These are phyloP conservation scores for Eucalyptus microcorys DNA, from an alignment of 345 rosid species.

Conservation along the genomic window DNA sequence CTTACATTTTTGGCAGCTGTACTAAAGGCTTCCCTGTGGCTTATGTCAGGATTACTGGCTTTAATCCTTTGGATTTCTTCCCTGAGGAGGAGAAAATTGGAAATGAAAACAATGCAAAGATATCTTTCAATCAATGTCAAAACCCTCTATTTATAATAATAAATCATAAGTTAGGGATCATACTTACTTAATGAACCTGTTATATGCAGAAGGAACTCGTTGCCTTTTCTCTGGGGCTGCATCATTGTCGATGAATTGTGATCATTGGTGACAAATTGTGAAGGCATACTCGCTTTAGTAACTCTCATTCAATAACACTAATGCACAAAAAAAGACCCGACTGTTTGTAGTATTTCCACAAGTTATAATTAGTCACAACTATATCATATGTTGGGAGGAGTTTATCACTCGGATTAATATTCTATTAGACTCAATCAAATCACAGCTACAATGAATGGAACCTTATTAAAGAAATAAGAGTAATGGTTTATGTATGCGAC, in stretches of 20 bases:
- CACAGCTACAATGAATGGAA: neutral
- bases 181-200: constrained; percentile 90
- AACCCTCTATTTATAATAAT: no score
- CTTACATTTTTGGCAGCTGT: constrained; percentile 98
- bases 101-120: neutral
- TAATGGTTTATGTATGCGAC: neutral
- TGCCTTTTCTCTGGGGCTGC: constrained; percentile 98
- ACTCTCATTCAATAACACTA: neutral
- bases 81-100: constrained; percentile 14
- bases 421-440: neutral
- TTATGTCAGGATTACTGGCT: constrained; percentile 89
- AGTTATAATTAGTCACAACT: neutral
- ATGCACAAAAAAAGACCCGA: neutral
- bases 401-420: neutral
- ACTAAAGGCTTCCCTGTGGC: constrained; percentile 97
- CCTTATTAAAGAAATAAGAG: neutral
- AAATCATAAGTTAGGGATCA: neutral
- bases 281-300: neutral
- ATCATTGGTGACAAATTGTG: neutral
- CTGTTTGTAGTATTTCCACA: neutral
- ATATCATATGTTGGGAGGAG: neutral
- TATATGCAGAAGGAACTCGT: constrained; percentile 97
- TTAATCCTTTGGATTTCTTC: constrained; percentile 98
- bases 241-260: neutral
- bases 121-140: neutral